Percentiles rank a stretch among this genome's conserved stretches.
phyloP scores from a whole-genome alignment of 2,329 filamentous ascomycete genomes.

The Parastagonospora avenae region DNA sequence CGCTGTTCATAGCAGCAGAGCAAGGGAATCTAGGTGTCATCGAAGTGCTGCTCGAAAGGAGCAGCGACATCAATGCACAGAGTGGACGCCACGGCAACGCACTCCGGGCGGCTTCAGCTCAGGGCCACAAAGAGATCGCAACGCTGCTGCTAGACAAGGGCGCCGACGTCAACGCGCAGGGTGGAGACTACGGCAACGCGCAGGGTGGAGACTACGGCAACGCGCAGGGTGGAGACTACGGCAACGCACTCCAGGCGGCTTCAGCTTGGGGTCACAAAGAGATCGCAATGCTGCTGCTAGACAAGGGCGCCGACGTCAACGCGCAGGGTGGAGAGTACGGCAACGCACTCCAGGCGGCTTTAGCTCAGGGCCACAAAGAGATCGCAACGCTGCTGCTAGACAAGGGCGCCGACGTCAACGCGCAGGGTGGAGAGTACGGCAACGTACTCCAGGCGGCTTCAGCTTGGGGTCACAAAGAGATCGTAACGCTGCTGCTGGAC shows the following conservation, averaged over 20 bases:
- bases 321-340: too few species aligned
- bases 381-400: too few species aligned
- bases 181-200: too few species aligned
- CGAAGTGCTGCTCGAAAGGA: neutral
- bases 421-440: too few species aligned
- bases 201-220: neutral
- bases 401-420: too few species aligned
- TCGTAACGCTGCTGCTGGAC: too few species aligned
- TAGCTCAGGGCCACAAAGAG: too few species aligned
- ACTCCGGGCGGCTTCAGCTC: slow-evolving; percentile 3
- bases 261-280: neutral
- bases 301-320: neutral
- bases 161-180: too few species aligned
- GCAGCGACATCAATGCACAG: slow-evolving; percentile 1
- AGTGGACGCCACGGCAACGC: neutral
- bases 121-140: neutral
- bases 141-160: too few species aligned
- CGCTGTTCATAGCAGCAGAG: slow-evolving; percentile 6
- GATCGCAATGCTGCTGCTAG: slow-evolving; percentile 1
- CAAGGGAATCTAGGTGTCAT: neutral
- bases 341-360: too few species aligned
- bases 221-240: neutral
- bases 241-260: slow-evolving; percentile 4
- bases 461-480: too few species aligned
- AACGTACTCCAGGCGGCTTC: too few species aligned